Conservation (phyloP, 192 early-diverging fungal genomes). For the Gaertneriomyces semiglobifer region DNA sequence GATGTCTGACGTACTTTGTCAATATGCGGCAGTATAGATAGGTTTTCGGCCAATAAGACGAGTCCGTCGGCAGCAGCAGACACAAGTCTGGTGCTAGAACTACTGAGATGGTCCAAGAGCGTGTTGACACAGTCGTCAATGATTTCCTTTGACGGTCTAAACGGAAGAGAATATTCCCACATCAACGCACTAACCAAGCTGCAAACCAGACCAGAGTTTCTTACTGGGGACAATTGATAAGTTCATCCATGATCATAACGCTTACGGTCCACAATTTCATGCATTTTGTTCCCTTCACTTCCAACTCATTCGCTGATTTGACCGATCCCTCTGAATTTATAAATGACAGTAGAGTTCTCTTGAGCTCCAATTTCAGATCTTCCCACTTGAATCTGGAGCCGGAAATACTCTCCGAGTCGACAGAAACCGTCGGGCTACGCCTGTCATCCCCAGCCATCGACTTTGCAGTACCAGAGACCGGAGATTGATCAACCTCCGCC, state of each 20-base stretch:
- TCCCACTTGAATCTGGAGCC: no score
- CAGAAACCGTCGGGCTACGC: no score
- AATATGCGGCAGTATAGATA: conserved; percentile 48
- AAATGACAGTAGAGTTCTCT: conserved; percentile 36
- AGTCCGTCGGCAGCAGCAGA: conserved; percentile 65
- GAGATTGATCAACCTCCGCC: no score
- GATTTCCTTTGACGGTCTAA: conserved; percentile 29
- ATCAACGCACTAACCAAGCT: no score
- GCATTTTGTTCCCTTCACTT: no score
- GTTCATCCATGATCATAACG: conserved; percentile 43
- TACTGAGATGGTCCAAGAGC: conserved; percentile 65
- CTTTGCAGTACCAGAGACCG: no score
- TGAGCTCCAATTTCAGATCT: conserved; percentile 35
- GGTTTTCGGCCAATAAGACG: conserved; percentile 57
- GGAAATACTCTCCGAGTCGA: no score
- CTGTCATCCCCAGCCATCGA: no score
- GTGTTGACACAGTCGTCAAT: conserved; percentile 60
- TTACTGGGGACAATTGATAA: conserved; percentile 23
- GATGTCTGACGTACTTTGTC: conserved; percentile 33
- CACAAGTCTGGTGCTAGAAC: conserved; percentile 56
- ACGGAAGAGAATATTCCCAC: neutral
- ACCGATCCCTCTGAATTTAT: conserved; percentile 21
- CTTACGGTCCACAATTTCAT: conserved; percentile 18
- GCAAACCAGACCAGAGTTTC: conserved; percentile 15
- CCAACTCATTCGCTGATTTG: no score